Base-by-base conservation (phyloP, 2,329 filamentous ascomycete genomes). In the Paecilomyces formosus region DNA sequence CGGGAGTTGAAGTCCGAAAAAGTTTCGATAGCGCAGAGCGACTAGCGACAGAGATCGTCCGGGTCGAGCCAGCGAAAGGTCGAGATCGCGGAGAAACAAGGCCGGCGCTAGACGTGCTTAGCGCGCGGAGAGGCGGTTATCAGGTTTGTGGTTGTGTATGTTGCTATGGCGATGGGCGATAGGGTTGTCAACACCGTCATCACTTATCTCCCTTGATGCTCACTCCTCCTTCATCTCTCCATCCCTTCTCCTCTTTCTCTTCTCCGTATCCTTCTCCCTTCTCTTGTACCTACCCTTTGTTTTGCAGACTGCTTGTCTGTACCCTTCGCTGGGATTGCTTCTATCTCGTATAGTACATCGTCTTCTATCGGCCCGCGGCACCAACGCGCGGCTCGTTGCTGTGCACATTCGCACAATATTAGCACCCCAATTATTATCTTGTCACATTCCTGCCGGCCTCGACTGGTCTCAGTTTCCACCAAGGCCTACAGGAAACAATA, bases 161-260 rank as follows among this genome's bases (percentile, higher is more conserved):
- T 52, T 52, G 21, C 50, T 28, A 52, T 52, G 50, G 50, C 26
- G 39, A 45, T 18, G n/a, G 24, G 9, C 39, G 39, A 45, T 52
- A 59, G 56, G 50, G 58, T 67, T 65, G 66, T 70, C 66, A 69
- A 71, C 70, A 71, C 61, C 60, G 8, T 45, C 55, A 56, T n/a
- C 63, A 65, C 63, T 66, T 58, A 61, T 56, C 31, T 62, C 64
- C 61, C 64, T 52, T 28, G 30, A 57, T 53, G 50, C 28, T 55
- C 54, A 55, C 53, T 35, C 56, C 58, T 57, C 61, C 35, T 57
- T 54, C 55, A 55, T 58, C 59, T 57, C 53, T 62, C 59, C 57
- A 55, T 62, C 49, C 57, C 39, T 60, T 57, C 58, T 60, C 63
- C 57, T 62, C 61, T 55, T 56, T 52, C 57, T 58, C 55, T 54